A percentile compares a stretch with the other conserved stretches of the same genome.
Conservation (phyloP, 768 basidiomycete species). For the Boletales sp. region DNA sequence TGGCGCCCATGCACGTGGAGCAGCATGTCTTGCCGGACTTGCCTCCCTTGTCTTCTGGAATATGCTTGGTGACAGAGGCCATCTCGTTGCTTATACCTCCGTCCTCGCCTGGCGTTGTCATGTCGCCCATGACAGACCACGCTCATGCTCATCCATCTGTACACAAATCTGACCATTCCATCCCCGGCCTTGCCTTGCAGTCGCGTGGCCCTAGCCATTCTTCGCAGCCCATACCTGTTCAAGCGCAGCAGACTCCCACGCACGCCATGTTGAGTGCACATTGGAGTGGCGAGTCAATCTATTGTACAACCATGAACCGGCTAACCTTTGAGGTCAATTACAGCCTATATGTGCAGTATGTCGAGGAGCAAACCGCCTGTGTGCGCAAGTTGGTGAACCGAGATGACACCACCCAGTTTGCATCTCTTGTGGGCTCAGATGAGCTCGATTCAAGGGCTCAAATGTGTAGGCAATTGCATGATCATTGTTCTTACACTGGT, state of each 20-base stretch:
- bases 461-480: no score
- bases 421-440: no score
- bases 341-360: slow-evolving; percentile 77
- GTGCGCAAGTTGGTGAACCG: no score
- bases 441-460: no score
- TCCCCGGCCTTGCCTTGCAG: slow-evolving; percentile 2
- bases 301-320: slow-evolving; percentile 94
- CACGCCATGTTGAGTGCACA: slow-evolving; percentile 10
- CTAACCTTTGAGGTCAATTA: slow-evolving; percentile 86
- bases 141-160: slow-evolving; percentile 4
- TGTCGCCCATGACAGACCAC: neutral
- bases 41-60: neutral
- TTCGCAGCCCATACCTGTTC: neutral
- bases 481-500: no score
- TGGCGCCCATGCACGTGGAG: no score
- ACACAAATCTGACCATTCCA: slow-evolving; percentile 5
- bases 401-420: no score
- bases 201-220: neutral
- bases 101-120: slow-evolving; percentile 5
- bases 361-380: slow-evolving; percentile 82
- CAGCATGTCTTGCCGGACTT: no score
- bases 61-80: slow-evolving; percentile 16
- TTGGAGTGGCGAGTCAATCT: slow-evolving; percentile 80
- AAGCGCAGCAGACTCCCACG: slow-evolving; percentile 1
- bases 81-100: slow-evolving; percentile 17